Evolutionary conservation across 2,329 filamentous ascomycete species (phyloP).

Genomic region (Scopulariopsis brevicaulis): DNA sequence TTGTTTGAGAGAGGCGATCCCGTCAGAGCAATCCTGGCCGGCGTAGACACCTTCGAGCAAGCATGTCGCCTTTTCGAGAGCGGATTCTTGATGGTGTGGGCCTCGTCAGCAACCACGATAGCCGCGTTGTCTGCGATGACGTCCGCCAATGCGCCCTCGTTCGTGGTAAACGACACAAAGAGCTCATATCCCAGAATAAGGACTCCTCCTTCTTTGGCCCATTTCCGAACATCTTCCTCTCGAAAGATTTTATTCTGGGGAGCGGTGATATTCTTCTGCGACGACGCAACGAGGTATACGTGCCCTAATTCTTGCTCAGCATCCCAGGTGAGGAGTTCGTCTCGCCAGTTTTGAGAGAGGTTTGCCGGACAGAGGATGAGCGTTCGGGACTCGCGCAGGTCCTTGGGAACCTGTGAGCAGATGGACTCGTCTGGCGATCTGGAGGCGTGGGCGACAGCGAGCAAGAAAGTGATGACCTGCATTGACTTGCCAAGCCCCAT

Average conservation of each 20-base stretch:
- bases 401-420: conserved; percentile 53
- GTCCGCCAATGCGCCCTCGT: conserved; percentile 18
- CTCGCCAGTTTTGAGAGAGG: conserved; percentile 71
- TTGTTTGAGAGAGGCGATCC: conserved; percentile 82
- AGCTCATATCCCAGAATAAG: conserved; percentile 67
- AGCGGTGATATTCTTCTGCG: not conserved
- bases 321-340: conserved; percentile 65
- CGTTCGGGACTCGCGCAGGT: conserved; percentile 50
- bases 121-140: conserved; percentile 50
- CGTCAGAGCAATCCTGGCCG: conserved; percentile 69
- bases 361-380: conserved; percentile 67
- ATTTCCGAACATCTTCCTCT: conserved; percentile 22
- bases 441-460: conserved; percentile 58
- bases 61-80: conserved; percentile 37
- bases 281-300: conserved; percentile 24
- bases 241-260: not conserved
- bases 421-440: conserved; percentile 45
- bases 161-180: conserved; percentile 30
- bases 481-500: conserved; percentile 93
- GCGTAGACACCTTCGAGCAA: conserved; percentile 50
- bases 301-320: conserved; percentile 41
- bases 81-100: conserved; percentile 65
- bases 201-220: conserved; percentile 57
- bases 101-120: conserved; percentile 77
- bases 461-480: conserved; percentile 77